Conservation (phyloP, 768 basidiomycete genomes). For the Porpolomopsis calyptriformis region DNA sequence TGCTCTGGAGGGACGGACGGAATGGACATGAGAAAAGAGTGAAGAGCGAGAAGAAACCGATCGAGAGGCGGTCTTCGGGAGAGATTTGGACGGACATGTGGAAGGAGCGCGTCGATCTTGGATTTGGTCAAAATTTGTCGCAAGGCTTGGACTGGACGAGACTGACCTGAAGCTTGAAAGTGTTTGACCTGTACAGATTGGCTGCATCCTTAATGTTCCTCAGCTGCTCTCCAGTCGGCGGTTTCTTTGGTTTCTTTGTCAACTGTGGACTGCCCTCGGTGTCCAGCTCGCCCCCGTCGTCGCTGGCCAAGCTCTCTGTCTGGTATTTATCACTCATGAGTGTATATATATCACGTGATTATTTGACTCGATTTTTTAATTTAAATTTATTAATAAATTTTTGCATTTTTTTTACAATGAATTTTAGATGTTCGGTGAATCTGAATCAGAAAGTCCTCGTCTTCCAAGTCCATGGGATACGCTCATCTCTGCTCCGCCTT, state of each 20-base stretch:
- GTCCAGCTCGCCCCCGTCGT: too few species aligned
- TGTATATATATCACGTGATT: too few species aligned
- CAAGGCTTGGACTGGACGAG: background rate
- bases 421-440: constrained; percentile 65
- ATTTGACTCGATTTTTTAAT: too few species aligned
- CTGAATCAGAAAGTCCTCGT: constrained; percentile 68
- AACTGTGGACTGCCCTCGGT: background rate
- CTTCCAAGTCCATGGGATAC: constrained; percentile 79
- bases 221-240: constrained; percentile 63
- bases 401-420: background rate
- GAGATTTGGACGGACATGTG: constrained; percentile 61
- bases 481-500: constrained; percentile 48
- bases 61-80: constrained; percentile 50
- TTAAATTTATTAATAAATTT: background rate
- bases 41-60: constrained; percentile 55
- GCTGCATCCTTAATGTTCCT: constrained; percentile 61
- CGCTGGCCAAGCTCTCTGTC: too few species aligned
- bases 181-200: constrained; percentile 63
- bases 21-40: constrained; percentile 51
- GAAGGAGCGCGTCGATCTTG: constrained; percentile 72
- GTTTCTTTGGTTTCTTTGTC: constrained; percentile 30
- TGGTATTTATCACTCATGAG: too few species aligned
- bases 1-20: constrained; percentile 48
- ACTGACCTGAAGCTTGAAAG: constrained; percentile 76
- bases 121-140: constrained; percentile 4